Evolutionary conservation across 345 rosid species (phyloP).

Genomic region (Rhodomyrtus tomentosa): DNA sequence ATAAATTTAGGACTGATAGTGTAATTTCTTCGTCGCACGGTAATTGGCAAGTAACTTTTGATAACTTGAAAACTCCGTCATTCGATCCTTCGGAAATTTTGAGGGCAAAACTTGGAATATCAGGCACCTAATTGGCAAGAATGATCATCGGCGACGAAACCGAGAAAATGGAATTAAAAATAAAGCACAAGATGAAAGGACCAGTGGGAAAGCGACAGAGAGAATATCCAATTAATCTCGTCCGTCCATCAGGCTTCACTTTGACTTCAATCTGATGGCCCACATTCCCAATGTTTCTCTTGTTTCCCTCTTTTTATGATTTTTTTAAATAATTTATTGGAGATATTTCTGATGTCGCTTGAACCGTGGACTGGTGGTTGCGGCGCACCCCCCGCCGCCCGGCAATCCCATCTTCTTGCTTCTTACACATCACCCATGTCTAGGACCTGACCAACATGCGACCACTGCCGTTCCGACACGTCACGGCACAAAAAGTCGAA

Average conservation of each 20-base stretch:
- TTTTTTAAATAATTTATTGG: background rate
- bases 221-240: background rate
- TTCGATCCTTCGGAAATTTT: background rate
- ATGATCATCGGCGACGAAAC: background rate
- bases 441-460: background rate
- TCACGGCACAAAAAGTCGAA: background rate
- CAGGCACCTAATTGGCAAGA: background rate
- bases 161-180: background rate
- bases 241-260: background rate
- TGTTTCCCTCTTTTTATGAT: background rate
- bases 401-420: background rate
- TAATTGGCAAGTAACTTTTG: background rate
- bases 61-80: background rate
- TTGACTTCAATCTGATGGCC: background rate
- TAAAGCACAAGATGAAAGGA: background rate
- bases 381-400: background rate
- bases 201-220: too few species aligned
- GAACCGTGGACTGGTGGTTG: background rate
- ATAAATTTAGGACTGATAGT: background rate
- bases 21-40: rapidly evolving
- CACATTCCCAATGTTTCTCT: background rate
- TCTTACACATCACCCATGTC: background rate
- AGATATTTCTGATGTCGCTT: background rate
- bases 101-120: background rate
- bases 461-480: background rate